phyloP scores from a whole-genome alignment of 345 rosid genomes.

The Turritis glabra region DNA sequence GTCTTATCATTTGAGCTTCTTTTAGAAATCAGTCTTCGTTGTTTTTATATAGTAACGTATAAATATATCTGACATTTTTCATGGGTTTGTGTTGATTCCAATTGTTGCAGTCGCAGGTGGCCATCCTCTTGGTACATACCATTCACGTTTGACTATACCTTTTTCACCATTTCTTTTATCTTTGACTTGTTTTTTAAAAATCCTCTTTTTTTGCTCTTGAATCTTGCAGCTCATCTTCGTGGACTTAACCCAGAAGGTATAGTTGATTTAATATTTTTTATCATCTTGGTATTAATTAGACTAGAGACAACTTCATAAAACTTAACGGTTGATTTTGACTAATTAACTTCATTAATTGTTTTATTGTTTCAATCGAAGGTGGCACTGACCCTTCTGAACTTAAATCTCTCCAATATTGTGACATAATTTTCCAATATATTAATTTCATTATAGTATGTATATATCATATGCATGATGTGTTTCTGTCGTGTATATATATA shows the following conservation, averaged over 20 bases:
- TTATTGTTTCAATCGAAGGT: background rate
- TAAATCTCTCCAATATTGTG: background rate
- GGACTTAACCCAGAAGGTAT: constrained; percentile 20
- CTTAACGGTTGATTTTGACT: background rate
- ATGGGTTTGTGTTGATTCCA: constrained; percentile 16
- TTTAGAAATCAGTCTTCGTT: background rate
- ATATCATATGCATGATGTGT: too few relatives aligned
- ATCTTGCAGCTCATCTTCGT: constrained; percentile 20
- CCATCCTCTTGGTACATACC: constrained; percentile 6
- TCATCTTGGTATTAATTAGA: background rate
- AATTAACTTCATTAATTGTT: background rate
- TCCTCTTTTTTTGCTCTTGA: background rate
- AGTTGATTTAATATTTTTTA: background rate
- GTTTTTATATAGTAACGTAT: background rate
- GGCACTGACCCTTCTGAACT: constrained; percentile 19
- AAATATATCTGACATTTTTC: constrained; percentile 9
- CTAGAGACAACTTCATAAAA: background rate
- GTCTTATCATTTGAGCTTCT: background rate
- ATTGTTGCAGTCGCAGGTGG: background rate
- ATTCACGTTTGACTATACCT: background rate
- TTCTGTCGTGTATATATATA: too few relatives aligned
- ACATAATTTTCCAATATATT: background rate
- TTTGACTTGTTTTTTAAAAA: background rate
- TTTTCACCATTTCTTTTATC: background rate
- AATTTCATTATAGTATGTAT: too few relatives aligned